Base-by-base conservation (phyloP, 306 rosid species). In the Glycine tomentella region DNA sequence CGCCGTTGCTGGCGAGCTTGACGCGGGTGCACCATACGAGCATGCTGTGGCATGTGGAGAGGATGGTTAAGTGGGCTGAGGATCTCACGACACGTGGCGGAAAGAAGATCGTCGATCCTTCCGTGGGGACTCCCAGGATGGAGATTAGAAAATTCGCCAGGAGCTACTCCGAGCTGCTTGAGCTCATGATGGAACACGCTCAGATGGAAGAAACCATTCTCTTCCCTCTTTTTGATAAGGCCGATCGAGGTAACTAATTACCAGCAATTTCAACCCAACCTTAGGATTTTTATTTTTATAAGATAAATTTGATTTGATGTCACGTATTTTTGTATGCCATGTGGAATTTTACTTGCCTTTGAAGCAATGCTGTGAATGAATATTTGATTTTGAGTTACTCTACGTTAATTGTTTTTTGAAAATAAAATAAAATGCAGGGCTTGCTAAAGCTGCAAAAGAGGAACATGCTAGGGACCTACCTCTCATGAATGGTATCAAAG, bases 401-500 rank as follows among this genome's bases (percentile, higher is more conserved):
- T 38, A 38, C 40, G 49, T 36, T 36, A 36, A 36, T 36, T 36
- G 40, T 3, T 36, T 36, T 36, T 36, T 36, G 5, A 36, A 5
- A 6, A 69, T 44, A 64, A 65, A 61, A 3, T 31, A 78, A 75
- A 73, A 33, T 86, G 83, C 83, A 94, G 98, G 89, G 46, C 79
- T 92, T 34, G 83, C 94, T 50, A 92, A 90, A 88, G 91, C 86
- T 82, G 95, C 98, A 64, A 92, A 88, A 53, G 92, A 84, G 82
- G 97, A 94, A 84, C 98, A 94, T 89, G 98, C 91, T 36, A 94
- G 95, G 90, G 95, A 94, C 86, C 86, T 94, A 69, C 98, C 97
- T 48, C 89, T 92, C 75, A 94, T 94, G 98, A 94, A 94, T 92
- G 97, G 98, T 78, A 92, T 94, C 76, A 92, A 90, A 86, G 98